phyloP scores from a whole-genome alignment of 2,329 filamentous ascomycete genomes.

The Trichoderma sp. region DNA sequence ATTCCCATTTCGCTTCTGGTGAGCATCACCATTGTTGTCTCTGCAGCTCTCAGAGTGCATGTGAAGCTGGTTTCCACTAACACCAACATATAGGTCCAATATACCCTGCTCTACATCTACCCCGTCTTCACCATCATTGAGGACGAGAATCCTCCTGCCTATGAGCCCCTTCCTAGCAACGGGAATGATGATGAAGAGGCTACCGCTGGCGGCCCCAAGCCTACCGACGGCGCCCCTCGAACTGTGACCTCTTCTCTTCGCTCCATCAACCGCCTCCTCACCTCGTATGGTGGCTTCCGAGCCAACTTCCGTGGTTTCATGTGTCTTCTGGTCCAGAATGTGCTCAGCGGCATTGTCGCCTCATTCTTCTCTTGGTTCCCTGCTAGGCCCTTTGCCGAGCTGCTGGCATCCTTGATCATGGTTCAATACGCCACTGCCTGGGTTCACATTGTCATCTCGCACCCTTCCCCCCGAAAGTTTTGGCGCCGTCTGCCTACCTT shows the following conservation, averaged over 20 bases:
- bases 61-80: neutral
- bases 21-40: slow-evolving; percentile 32
- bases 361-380: slow-evolving; percentile 49
- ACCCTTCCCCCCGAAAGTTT: slow-evolving; percentile 65
- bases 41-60: neutral
- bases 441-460: slow-evolving; percentile 84
- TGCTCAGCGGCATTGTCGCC: slow-evolving; percentile 45
- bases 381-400: slow-evolving; percentile 25
- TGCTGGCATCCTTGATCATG: slow-evolving; percentile 61
- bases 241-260: slow-evolving; percentile 57
- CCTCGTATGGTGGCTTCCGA: slow-evolving; percentile 63
- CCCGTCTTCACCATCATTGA: slow-evolving; percentile 62
- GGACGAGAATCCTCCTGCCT: slow-evolving; percentile 59
- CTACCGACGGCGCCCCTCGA: slow-evolving; percentile 41
- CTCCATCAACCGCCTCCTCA: slow-evolving; percentile 59
- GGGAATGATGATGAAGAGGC: slow-evolving; percentile 40
- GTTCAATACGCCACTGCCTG: slow-evolving; percentile 75
- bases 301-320: slow-evolving; percentile 72
- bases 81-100: slow-evolving; percentile 46
- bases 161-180: slow-evolving; percentile 49
- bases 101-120: slow-evolving; percentile 56
- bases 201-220: slow-evolving; percentile 40
- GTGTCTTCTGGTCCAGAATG: slow-evolving; percentile 49
- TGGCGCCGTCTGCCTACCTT: slow-evolving; percentile 71
- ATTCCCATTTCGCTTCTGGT: slow-evolving; percentile 51